Base-by-base conservation (phyloP, 805 yeast genomes). In the Zygotorulaspora sp. region DNA sequence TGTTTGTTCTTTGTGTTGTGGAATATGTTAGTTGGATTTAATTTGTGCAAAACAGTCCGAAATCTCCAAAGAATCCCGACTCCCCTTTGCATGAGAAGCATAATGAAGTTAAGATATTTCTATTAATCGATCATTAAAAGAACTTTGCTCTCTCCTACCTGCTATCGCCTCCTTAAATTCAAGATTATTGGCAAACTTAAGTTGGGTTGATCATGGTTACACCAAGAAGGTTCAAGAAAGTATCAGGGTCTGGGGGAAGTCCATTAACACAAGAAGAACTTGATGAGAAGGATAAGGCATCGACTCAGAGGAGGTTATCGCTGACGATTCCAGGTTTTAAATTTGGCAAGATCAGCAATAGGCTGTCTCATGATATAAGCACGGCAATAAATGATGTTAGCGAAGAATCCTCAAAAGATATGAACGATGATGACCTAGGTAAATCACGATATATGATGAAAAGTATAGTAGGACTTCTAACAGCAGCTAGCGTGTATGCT, bases 401-500 rank as follows among this genome's bases (percentile, higher is more conserved):
- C 17, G 37, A 27, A n/a, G 34, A 21, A 22, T 23, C 32, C 13
- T 18, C 36, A 14, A 43, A 41, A 19, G 37, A 41, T 15, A 48
- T 34, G 6, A 44, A 43, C 13, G 52, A 50, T 26, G 44, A 35
- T 18, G 53, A 41, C 9, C 65, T 63, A 36, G 69, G 66, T 2
- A 54, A 52, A 18, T 63, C 69, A 1, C 64, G 66, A 10, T 69
- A 66, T 29, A 69, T 72, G 57, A 72, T 77, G 12, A 68, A 67
- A 47, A 72, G 78, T 29, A 68, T 78, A 47, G 78, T 74, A 2
- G 72, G 76, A 0, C 52, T 75, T 35, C 61, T 78, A 38, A 75
- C 83, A 0, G 71, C 81, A 0, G 78, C 82, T 0, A 72, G 78
- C 44, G 68, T 74, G 41, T 74, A 71, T 50, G 69, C 75, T 32